Evolutionary conservation across 2,329 filamentous ascomycete genomes (phyloP).

Genomic region (Talaromyces pinophilus): DNA sequence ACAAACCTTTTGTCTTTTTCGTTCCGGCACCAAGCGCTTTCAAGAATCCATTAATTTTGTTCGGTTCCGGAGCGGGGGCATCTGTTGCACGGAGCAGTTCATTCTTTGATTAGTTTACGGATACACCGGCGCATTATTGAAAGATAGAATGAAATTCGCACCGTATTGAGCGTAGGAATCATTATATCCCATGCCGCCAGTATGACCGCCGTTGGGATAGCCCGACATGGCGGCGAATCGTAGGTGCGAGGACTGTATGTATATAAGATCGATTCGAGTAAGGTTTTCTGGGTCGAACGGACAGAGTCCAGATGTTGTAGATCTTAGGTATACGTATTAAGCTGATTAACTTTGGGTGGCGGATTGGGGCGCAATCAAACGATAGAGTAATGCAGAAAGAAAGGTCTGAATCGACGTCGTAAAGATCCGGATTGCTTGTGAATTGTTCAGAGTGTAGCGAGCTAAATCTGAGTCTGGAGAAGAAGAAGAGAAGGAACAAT

Average conservation of each 20-base stretch:
- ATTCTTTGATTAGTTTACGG: constrained; percentile 1
- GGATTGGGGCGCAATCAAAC: not conserved
- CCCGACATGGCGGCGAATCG: constrained; percentile 8
- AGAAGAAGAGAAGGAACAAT: not conserved
- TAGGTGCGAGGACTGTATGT: not conserved
- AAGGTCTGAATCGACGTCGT: not conserved
- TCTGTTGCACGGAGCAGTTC: constrained; percentile 4
- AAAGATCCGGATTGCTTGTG: not conserved
- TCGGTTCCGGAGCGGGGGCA: constrained; percentile 12
- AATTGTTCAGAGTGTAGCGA: not conserved
- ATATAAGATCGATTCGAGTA: not conserved
- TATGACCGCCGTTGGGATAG: not conserved
- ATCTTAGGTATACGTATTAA: not conserved
- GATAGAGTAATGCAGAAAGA: not conserved
- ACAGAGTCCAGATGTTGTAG: not conserved
- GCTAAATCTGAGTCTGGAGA: not conserved
- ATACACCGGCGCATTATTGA: not conserved
- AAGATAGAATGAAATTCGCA: not conserved
- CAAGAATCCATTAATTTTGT: constrained; percentile 58
- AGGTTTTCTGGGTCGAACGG: not conserved
- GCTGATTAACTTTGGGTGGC: not conserved
- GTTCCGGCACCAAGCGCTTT: constrained; percentile 65
- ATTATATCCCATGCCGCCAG: constrained; percentile 13
- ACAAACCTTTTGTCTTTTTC: constrained; percentile 71
- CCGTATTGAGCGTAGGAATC: constrained; percentile 13